A percentile compares a stretch with the other conserved stretches of the same genome.
Evolutionary conservation across 768 basidiomycete genomes (phyloP).

Genomic region (Lactifluus subvellereus): DNA sequence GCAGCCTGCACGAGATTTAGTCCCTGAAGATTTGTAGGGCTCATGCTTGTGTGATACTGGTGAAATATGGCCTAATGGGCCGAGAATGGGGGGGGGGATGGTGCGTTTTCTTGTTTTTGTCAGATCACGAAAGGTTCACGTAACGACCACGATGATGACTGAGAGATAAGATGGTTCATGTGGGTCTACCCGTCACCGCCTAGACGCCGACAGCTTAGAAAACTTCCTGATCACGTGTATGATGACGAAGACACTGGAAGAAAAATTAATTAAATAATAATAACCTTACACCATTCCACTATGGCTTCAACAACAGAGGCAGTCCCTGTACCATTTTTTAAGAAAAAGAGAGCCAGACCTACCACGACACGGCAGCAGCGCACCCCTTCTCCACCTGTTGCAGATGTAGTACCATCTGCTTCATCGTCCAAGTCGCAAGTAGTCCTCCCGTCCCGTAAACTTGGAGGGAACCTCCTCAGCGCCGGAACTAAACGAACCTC

Average conservation of each 20-base stretch:
- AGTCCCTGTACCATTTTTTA: slow-evolving; percentile 79
- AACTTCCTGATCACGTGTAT: neutral
- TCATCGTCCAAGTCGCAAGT: slow-evolving; percentile 58
- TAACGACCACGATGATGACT: no score
- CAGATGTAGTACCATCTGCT: slow-evolving; percentile 47
- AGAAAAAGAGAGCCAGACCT: slow-evolving; percentile 77
- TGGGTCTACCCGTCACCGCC: no score
- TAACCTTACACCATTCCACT: neutral
- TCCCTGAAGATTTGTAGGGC: slow-evolving; percentile 63
- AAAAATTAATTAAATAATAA: neutral
- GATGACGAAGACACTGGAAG: neutral
- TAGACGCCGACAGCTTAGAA: no score
- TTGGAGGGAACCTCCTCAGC: slow-evolving; percentile 62
- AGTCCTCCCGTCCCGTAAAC: slow-evolving; percentile 68
- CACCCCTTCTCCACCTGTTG: slow-evolving; percentile 58
- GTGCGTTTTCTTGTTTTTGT: neutral
- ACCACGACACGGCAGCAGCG: slow-evolving; percentile 70
- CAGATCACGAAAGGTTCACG: no score
- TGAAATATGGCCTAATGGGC: neutral
- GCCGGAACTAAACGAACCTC: slow-evolving; percentile 66
- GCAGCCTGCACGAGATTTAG: slow-evolving; percentile 71
- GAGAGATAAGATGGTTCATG: slow-evolving; percentile 1
- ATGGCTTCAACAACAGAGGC: slow-evolving; percentile 32
- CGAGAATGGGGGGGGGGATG: neutral
- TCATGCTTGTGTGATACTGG: slow-evolving; percentile 38